phyloP scores from a whole-genome alignment of 83 land plant species.

The Picea mariana region DNA sequence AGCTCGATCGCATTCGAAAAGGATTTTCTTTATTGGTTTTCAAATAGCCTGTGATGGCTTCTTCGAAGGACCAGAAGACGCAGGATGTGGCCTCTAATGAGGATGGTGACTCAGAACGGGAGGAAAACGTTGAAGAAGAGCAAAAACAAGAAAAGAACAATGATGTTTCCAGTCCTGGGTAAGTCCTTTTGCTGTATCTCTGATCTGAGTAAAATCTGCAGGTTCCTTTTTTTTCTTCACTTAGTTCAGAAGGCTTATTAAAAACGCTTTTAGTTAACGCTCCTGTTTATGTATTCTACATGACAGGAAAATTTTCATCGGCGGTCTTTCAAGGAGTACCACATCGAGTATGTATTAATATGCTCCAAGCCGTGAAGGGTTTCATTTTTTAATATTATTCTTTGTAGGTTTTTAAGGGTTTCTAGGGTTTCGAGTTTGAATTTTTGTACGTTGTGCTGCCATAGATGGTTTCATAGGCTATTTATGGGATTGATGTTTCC shows the following conservation, averaged over 20 bases:
- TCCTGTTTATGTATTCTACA: not conserved
- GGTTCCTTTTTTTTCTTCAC: not conserved
- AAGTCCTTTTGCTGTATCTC: not conserved
- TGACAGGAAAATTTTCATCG: conserved; percentile 87
- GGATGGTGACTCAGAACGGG: not conserved
- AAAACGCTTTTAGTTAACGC: not conserved
- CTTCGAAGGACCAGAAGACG: too few species aligned
- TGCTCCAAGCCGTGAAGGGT: not conserved
- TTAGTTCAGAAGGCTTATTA: not conserved
- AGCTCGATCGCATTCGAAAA: too few species aligned
- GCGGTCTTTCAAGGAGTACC: conserved; percentile 88
- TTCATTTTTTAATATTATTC: not conserved
- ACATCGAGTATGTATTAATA: conserved; percentile 52
- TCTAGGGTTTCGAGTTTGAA: not conserved
- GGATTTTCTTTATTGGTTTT: too few species aligned
- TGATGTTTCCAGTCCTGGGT: conserved; percentile 3
- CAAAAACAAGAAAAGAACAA: not conserved
- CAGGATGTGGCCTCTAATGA: not conserved
- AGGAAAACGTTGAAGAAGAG: not conserved
- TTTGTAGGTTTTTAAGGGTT: not conserved
- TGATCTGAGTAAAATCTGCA: not conserved
- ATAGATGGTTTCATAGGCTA: not conserved
- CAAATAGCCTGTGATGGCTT: too few species aligned
- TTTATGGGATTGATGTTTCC: not conserved
- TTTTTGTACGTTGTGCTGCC: not conserved